Evolutionary conservation across 1,139 yeast genomes (phyloP).

Genomic region (Yamadazyma atlantica): DNA sequence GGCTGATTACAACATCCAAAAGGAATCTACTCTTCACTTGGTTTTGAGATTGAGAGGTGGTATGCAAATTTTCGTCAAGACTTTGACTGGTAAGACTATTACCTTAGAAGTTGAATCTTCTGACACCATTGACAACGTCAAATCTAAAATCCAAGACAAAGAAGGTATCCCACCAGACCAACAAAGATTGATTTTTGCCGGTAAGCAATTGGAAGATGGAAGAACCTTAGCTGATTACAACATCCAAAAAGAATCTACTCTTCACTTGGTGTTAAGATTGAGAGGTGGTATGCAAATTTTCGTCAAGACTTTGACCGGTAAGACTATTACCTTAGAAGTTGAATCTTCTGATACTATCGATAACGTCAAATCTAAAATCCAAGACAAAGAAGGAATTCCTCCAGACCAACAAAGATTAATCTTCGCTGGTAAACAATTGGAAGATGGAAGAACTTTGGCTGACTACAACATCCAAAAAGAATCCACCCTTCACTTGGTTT

Average conservation of each 20-base stretch:
- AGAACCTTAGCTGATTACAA: slow-evolving; percentile 59
- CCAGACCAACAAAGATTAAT: slow-evolving; percentile 57
- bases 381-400: slow-evolving; percentile 55
- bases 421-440: slow-evolving; percentile 61
- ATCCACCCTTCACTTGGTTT: slow-evolving; percentile 56
- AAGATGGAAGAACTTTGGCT: slow-evolving; percentile 66
- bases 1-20: slow-evolving; percentile 31
- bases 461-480: slow-evolving; percentile 70
- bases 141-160: slow-evolving; percentile 96
- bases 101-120: slow-evolving; percentile 34
- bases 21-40: slow-evolving; percentile 76
- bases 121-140: slow-evolving; percentile 71
- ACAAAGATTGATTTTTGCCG: slow-evolving; percentile 97
- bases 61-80: slow-evolving; percentile 98
- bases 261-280: slow-evolving; percentile 95
- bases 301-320: slow-evolving; percentile 64
- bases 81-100: slow-evolving; percentile 92
- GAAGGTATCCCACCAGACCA: slow-evolving; percentile 98
- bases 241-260: slow-evolving; percentile 60
- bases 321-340: slow-evolving; percentile 68
- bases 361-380: slow-evolving; percentile 56
- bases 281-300: slow-evolving; percentile 91
- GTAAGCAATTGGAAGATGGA: slow-evolving; percentile 98
- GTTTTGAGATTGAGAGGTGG: slow-evolving; percentile 98
- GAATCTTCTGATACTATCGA: slow-evolving; percentile 75